These are phyloP conservation scores for Acer campestre DNA, from an alignment of 345 rosid species.

Conservation along the genomic window DNA sequence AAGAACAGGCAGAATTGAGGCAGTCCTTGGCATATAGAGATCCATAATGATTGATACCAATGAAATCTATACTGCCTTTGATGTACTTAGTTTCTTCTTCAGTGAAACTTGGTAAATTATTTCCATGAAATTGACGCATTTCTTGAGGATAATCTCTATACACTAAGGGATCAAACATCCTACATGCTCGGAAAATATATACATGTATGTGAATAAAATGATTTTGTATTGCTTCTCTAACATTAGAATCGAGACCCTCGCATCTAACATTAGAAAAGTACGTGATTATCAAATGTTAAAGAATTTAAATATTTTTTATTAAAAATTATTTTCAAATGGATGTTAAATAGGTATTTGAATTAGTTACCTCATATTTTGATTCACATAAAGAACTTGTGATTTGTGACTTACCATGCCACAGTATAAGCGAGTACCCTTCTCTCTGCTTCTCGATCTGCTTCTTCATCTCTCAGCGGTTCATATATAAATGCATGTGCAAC, in stretches of 20 bases:
- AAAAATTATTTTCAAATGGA: no score
- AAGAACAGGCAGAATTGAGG: constrained; percentile 34
- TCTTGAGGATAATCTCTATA: constrained; percentile 47
- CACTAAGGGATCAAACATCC: constrained; percentile 47
- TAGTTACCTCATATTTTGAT: no score
- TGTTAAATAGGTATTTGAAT: no score
- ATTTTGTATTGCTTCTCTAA: no score
- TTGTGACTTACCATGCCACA: constrained; percentile 29
- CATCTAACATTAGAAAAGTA: no score
- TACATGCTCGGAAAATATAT: neutral
- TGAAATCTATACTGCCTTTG: constrained; percentile 51
- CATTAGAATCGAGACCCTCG: no score
- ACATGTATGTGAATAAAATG: no score
- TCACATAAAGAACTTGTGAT: no score
- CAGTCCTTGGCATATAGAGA: constrained; percentile 51
- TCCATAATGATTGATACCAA: constrained; percentile 47
- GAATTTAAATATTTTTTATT: no score
- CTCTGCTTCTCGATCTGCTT: constrained; percentile 39
- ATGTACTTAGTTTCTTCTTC: constrained; percentile 29
- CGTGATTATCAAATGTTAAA: no score
- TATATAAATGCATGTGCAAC: constrained; percentile 21
- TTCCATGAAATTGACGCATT: constrained; percentile 40
- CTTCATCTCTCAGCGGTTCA: constrained; percentile 39
- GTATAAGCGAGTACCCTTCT: constrained; percentile 33
- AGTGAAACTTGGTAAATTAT: constrained; percentile 37